Percentiles rank a stretch among this genome's conserved stretches.
phyloP scores from a whole-genome alignment of 73 alveolate genomes.

The Paramecium biaurelia region DNA sequence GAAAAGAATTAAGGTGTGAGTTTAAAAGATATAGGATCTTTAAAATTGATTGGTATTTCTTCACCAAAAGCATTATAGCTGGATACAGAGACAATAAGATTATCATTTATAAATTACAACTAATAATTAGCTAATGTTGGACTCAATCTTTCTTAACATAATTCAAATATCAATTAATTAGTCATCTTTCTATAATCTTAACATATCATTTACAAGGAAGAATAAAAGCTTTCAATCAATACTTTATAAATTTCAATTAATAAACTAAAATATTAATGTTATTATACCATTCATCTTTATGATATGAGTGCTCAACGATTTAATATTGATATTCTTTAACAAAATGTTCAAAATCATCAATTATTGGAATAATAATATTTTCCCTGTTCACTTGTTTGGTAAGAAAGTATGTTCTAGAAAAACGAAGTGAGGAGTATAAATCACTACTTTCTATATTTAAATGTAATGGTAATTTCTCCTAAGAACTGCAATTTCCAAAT shows the following conservation, averaged over 20 bases:
- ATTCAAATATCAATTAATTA: not conserved
- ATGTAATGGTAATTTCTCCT: conserved; percentile 41
- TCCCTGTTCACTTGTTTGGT: conserved; percentile 30
- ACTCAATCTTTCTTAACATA: not conserved
- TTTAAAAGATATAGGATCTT: conserved; percentile 60
- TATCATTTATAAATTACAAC: not conserved
- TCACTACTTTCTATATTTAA: conserved; percentile 48
- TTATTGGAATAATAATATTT: not conserved
- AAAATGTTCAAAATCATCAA: conserved; percentile 29
- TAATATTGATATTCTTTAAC: conserved; percentile 25
- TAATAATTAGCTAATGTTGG: not conserved
- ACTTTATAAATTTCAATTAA: conserved; percentile 33
- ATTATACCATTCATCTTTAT: conserved; percentile 50
- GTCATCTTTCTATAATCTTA: conserved; percentile 62
- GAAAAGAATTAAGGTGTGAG: conserved; percentile 53
- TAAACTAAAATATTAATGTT: not conserved
- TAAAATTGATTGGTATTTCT: conserved; percentile 54
- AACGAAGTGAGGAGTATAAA: conserved; percentile 44
- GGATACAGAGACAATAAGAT: not conserved
- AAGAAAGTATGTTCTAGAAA: conserved; percentile 58
- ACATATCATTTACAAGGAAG: conserved; percentile 17
- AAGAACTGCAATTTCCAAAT: not conserved
- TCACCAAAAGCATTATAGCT: conserved; percentile 59
- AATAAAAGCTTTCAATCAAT: conserved; percentile 28
- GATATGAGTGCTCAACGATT: not conserved